Conservation (phyloP, 495 filamentous ascomycete species). For the Xylaria castorea region DNA sequence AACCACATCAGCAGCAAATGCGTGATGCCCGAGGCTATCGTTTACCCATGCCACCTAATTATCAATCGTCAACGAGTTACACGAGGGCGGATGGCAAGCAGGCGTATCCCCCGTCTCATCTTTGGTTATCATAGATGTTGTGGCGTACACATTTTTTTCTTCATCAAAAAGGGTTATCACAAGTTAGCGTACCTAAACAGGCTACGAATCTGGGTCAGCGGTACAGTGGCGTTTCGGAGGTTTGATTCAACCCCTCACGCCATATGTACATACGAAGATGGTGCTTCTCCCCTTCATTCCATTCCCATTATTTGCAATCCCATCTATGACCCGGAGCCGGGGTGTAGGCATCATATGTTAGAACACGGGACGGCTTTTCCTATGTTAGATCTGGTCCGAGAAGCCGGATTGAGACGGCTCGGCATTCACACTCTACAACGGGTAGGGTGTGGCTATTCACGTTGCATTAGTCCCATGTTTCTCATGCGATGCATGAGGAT, state of each 20-base stretch:
- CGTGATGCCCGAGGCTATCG: slow-evolving; percentile 39
- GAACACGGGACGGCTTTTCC: neutral
- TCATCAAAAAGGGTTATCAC: neutral
- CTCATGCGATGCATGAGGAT: slow-evolving; percentile 15
- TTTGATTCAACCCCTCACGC: neutral
- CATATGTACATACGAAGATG: slow-evolving; percentile 15
- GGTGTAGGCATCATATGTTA: slow-evolving; percentile 3
- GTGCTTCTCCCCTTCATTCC: neutral
- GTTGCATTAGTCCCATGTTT: neutral
- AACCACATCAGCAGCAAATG: slow-evolving; percentile 34
- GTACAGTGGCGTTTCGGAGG: slow-evolving; percentile 7
- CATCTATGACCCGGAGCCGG: neutral
- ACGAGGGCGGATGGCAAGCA: slow-evolving; percentile 37
- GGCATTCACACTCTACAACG: neutral
- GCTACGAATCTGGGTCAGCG: neutral
- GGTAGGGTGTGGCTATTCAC: neutral
- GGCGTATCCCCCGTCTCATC: slow-evolving; percentile 28
- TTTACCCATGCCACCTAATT: slow-evolving; percentile 32
- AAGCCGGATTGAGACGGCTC: neutral
- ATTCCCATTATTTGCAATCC: neutral
- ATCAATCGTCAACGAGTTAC: slow-evolving; percentile 29
- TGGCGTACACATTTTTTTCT: neutral
- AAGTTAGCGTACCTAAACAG: neutral
- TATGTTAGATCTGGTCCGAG: neutral
- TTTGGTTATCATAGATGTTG: slow-evolving; percentile 21